These are phyloP conservation scores for Sporothrix curviconia DNA, from an alignment of 2,329 filamentous ascomycete species.

Conservation along the genomic window DNA sequence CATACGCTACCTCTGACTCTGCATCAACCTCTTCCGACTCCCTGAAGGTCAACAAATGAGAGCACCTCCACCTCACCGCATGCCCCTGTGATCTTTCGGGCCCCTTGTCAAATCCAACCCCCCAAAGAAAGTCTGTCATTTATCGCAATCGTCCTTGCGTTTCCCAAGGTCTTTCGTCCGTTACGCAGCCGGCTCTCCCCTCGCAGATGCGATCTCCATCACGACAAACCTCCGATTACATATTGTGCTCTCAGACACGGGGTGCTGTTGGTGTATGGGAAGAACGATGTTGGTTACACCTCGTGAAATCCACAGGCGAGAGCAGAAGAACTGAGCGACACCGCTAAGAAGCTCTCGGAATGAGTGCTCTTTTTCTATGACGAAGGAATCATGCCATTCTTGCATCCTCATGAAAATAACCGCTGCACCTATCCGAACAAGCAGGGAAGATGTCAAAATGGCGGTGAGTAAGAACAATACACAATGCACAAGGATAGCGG, in stretches of 20 bases:
- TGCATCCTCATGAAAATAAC: background rate
- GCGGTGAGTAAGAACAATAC: background rate
- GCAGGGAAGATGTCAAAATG: background rate
- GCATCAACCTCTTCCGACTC: constrained; percentile 3
- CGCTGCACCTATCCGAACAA: background rate
- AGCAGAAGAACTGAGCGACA: no score
- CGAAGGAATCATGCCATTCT: background rate
- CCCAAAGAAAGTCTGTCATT: background rate
- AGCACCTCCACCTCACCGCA: no score
- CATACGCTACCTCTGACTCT: background rate
- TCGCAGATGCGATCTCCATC: background rate
- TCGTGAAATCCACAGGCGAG: constrained; percentile 1
- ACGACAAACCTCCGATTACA: background rate
- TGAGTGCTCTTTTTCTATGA: background rate
- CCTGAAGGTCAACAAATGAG: background rate
- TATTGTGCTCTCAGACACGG: background rate
- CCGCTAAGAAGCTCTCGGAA: background rate
- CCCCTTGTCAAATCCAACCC: background rate
- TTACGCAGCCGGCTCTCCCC: background rate
- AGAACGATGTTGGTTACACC: background rate
- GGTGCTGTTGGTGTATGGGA: background rate
- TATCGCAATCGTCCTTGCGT: no score
- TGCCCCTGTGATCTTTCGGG: no score
- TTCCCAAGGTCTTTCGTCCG: background rate
- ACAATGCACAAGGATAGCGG: background rate